Base-by-base conservation (phyloP, 148 eudicot species). In the Camellia granthamiana region DNA sequence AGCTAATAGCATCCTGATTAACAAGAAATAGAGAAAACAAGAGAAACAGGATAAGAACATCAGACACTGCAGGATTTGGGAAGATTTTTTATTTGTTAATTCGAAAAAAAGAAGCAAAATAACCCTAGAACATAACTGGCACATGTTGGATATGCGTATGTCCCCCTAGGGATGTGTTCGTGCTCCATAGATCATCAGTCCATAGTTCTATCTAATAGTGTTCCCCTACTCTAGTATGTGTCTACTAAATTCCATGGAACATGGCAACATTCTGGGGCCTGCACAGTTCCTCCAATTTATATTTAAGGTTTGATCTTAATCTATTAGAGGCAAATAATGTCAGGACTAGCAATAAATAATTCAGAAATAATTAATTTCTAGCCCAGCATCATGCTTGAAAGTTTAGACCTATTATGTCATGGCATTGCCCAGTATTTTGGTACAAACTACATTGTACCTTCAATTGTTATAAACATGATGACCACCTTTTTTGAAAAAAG, bases 1-100 rank as follows among this genome's bases (percentile, higher is more conserved):
- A 88, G 88, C 87, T 90, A 83, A 93, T 88, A 76, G 71, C 87
- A 86, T 95, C 99, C 98, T 95, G 94, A 71, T 68, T 79, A 75
- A 38, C 19, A 79, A 78, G 66, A 47, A 47, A 56, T 5, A n/a
- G 60, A 66, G 74, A 59, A 58, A 56, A 12, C 7, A 41, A 77
- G 41, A 71, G n/a, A 54, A 72, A 76, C 21, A 64, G 16, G 42
- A 59, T 2, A n/a, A 49, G 23, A 47, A 67, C 19, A 46, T 67
- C 11, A 55, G 47, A 77, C n/a, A 21, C 47, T 64, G 65, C 51
- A 74, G 47, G 8, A 30, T 12, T 43, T 41, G 47, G 30, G 23
- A 8, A 7, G 38, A 38, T 30, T 30, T 30, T 30, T 30, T 30
- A 30, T 30, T 30, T 30, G 38, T 30, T 30, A 30, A 30, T 30